Evolutionary conservation across 352 stramenopile genomes (phyloP).

Genomic region (Aphanomyces euteiches): DNA sequence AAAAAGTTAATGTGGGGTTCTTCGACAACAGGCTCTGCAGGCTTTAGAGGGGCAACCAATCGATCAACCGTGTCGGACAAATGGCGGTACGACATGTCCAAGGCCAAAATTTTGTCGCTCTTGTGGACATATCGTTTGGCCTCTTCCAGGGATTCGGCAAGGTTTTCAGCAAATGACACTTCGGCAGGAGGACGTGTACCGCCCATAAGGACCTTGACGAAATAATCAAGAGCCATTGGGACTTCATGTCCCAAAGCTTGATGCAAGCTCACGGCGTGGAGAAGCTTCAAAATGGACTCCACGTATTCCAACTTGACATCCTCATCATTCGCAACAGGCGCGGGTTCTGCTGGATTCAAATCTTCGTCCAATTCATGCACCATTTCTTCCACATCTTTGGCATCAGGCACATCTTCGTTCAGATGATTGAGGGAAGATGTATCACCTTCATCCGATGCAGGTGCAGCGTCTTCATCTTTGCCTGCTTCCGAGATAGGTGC

Average conservation of each 20-base stretch:
- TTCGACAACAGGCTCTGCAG: conserved; percentile 36
- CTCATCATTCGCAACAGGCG: conserved; percentile 8
- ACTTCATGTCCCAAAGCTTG: conserved; percentile 68
- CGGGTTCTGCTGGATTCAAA: conserved; percentile 17
- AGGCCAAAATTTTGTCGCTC: conserved; percentile 72
- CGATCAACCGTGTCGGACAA: conserved; percentile 57
- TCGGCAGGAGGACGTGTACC: conserved; percentile 72
- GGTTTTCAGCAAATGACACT: conserved; percentile 72
- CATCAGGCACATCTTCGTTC: conserved; percentile 6
- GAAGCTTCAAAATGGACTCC: conserved; percentile 63
- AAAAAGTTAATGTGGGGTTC: conserved; percentile 83
- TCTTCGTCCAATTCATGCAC: conserved; percentile 26
- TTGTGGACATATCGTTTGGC: conserved; percentile 62
- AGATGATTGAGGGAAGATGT: conserved; percentile 13
- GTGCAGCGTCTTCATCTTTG: conserved; percentile 8
- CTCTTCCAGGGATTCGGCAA: conserved; percentile 71
- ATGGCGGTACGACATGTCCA: conserved; percentile 63
- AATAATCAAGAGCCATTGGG: conserved; percentile 79
- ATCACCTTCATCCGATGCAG: conserved; percentile 25
- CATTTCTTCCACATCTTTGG: neutral
- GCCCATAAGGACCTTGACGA: conserved; percentile 76
- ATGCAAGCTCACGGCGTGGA: conserved; percentile 75
- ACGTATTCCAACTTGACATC: conserved; percentile 51
- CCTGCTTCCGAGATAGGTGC: conserved; percentile 14
- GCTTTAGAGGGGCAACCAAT: conserved; percentile 31